Evolutionary conservation across 371 early-diverging fungal species (phyloP), one percentile per base, ranked within the genome.

Genomic region (Quaeritorhiza haematococci): DNA sequence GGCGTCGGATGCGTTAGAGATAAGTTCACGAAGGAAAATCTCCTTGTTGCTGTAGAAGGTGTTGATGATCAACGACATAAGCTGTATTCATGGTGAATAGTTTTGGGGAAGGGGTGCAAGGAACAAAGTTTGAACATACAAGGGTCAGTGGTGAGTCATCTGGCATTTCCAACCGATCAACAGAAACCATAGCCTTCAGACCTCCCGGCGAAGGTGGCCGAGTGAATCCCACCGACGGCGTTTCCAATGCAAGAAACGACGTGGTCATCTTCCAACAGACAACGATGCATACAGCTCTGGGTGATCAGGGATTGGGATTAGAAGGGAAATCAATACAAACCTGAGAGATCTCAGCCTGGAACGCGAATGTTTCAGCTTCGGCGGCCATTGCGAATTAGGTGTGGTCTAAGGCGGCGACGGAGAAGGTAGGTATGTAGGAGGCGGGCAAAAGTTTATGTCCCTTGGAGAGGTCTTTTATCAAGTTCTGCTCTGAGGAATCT

Each of bases 1-100:
- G 43, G 98, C 96, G 85, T 97, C 98, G 52, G 90, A 88, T 38
- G 92, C 86, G 85, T 97, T 97, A 63, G 93, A 92, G 60, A 96
- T 85, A 52, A 95, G 67, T 76, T 97, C 98, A 76, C 98, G 85
- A 46, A 97, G 74, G 79, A 94, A 96, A 64, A 92, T 87, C 66
- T 94, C 95, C 80, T 94, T 94, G 84, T 91, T 90, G 53, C 49
- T 28, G 71, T 86, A 86, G 50, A 86, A 78, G 38, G 79, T 77
- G 74, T 85, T 84, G 69, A 85, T 83, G 62, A 87, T 82, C 52
- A 82, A 76, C 41, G 67, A 71, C 82, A 87, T 80, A 50, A 87
- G 47, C 74, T 71, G 47, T 33, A 13, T n/a, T 3, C 15, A 38
- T 38, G 35, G 26, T 6, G 27, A 53, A 32, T 8, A 24, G 24